Evolutionary conservation across 257 asterid genomes (phyloP), one percentile per base, ranked within the genome.

Genomic region (Penstemon eatonii): DNA sequence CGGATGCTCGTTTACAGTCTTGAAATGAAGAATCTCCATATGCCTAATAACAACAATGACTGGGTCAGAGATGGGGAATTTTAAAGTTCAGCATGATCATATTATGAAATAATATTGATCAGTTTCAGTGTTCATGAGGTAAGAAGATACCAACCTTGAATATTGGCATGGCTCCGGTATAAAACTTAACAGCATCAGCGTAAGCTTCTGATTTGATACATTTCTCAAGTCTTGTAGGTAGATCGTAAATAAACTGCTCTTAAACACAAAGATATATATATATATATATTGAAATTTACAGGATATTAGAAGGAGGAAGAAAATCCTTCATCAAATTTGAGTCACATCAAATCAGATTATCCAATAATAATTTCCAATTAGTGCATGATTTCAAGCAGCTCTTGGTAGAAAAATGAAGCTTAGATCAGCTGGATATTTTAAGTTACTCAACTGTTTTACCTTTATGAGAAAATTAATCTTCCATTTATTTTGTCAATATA

Each of bases 191-290:
- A 6, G 99, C 99, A 76, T 94, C 99, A 43, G 93, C 91, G 71
- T 94, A 94, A 80, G 99, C 85, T 82, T 87, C 97, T 64, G 99
- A 77, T 86, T 85, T 91, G 82, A 91, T 88, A 78, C 96, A 94
- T 81, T 89, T 91, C 66, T 88, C 92, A 60, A 94, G 96, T 73
- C 95, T 83, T 67, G 91, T 66, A 54, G 99, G 99, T 70, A 94
- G 86, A 74, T 94, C 99, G 53, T 94, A 94, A 76, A 94, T 94
- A 82, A 94, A 89, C 99, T 94, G 99, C 83, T 79, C 94, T 77
- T 76, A 80, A 71, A 81, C 87, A 85, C 73, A 74, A 69, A 61
- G 55, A 69, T 57, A 70, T 78, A 79, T 64, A 69, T 57, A 70
- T 78, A 79, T 64, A 45, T 62, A 71, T 62, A 71, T 41, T 52